phyloP scores from a whole-genome alignment of 495 filamentous ascomycete genomes.

The Darksidea phi region DNA sequence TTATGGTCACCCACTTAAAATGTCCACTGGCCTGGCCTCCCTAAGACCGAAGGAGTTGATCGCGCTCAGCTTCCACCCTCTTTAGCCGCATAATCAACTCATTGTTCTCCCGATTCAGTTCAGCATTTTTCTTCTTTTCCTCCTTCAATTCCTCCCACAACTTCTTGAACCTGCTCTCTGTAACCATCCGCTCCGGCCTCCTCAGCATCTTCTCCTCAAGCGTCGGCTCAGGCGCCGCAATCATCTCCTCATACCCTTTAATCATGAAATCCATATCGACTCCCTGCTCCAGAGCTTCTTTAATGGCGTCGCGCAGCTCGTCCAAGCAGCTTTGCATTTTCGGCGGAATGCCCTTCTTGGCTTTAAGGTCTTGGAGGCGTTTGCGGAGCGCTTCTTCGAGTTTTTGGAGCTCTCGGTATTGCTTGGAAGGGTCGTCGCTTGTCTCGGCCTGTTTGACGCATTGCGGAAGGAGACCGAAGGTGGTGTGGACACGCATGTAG shows the following conservation, averaged over 20 bases:
- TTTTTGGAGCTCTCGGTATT: constrained; percentile 1
- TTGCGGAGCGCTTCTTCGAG: constrained; percentile 2
- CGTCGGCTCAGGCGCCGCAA: too few species aligned
- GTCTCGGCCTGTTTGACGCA: background rate
- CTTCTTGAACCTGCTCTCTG: too few species aligned
- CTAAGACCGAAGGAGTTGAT: too few species aligned
- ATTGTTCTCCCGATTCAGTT: too few species aligned
- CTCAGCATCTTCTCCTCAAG: too few species aligned
- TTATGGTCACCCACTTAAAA: too few species aligned
- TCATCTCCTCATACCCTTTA: background rate
- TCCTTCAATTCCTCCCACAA: too few species aligned
- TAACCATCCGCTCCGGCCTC: too few species aligned
- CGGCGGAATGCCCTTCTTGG: constrained; percentile 2
- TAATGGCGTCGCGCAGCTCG: background rate
- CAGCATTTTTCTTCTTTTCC: too few species aligned
- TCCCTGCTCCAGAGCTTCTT: background rate
- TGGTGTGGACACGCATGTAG: background rate
- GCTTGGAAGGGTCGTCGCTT: background rate
- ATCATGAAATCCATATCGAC: background rate
- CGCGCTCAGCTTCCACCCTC: too few species aligned
- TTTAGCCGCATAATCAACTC: too few species aligned
- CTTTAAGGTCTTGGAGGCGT: background rate
- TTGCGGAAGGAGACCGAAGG: background rate
- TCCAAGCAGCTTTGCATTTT: constrained; percentile 1
- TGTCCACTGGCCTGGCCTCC: too few species aligned